phyloP scores from a whole-genome alignment of 2,329 filamentous ascomycete species.

The Lasiodiplodia sp. region DNA sequence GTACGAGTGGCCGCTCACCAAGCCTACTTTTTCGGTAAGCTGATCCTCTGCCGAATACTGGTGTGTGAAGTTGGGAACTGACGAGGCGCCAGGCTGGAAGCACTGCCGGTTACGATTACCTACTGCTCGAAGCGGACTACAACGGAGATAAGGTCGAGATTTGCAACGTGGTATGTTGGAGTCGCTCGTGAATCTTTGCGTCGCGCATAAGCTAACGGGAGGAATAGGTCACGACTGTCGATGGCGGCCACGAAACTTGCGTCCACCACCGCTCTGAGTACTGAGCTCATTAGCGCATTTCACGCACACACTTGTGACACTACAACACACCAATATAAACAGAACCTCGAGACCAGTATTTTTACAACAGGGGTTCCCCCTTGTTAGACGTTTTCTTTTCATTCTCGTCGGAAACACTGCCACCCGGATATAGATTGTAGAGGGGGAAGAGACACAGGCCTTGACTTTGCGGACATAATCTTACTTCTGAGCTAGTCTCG shows the following conservation, averaged over 20 bases:
- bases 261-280: constrained; percentile 1
- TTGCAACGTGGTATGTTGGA: neutral
- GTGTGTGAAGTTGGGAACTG: neutral
- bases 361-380: too few relatives aligned
- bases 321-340: too few relatives aligned
- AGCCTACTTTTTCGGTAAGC: neutral
- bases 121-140: neutral
- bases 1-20: constrained; percentile 5
- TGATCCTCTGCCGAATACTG: neutral
- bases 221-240: constrained; percentile 4
- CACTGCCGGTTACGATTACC: neutral
- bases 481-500: too few relatives aligned
- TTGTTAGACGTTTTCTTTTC: too few relatives aligned
- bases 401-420: too few relatives aligned
- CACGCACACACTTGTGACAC: too few relatives aligned
- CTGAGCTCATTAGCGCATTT: neutral
- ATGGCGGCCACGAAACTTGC: neutral
- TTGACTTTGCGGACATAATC: too few relatives aligned
- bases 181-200: too few relatives aligned
- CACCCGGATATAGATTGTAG: too few relatives aligned
- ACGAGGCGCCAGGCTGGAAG: neutral
- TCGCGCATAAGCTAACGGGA: neutral
- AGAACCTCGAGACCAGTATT: too few relatives aligned
- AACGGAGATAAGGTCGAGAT: neutral
- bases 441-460: too few relatives aligned